Evolutionary conservation across 139 green algal species (phyloP).

Genomic region (Picochlorum sp.): DNA sequence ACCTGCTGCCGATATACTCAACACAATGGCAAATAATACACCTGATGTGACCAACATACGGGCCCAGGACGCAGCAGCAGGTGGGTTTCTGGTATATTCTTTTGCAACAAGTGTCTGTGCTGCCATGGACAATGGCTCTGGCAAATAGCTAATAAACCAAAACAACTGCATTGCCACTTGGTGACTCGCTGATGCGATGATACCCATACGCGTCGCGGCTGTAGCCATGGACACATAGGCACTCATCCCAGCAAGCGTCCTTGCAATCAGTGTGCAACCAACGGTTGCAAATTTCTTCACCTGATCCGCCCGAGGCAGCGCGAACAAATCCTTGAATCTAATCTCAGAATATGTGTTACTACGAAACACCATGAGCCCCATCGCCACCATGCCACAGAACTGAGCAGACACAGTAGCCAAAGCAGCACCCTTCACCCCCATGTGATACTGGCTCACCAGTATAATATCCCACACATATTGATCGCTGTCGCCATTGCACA

Average conservation of each 20-base stretch:
- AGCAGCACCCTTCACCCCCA: slow-evolving; percentile 35
- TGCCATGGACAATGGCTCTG: slow-evolving; percentile 51
- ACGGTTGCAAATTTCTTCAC: slow-evolving; percentile 19
- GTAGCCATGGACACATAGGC: slow-evolving; percentile 34
- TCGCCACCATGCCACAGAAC: background rate
- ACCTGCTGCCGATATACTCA: slow-evolving; percentile 17
- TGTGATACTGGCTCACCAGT: slow-evolving; percentile 17
- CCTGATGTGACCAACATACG: slow-evolving; percentile 29
- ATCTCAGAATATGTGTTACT: slow-evolving; percentile 17
- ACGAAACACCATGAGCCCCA: slow-evolving; percentile 6
- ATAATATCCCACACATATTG: slow-evolving; percentile 43
- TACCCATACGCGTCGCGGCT: slow-evolving; percentile 37
- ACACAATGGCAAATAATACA: slow-evolving; percentile 13
- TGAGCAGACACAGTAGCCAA: slow-evolving; percentile 43
- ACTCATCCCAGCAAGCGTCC: slow-evolving; percentile 45
- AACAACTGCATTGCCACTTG: slow-evolving; percentile 58
- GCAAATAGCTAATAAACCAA: slow-evolving; percentile 59
- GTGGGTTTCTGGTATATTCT: slow-evolving; percentile 17
- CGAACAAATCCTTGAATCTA: background rate
- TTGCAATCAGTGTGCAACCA: slow-evolving; percentile 32
- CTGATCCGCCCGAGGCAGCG: slow-evolving; percentile 18
- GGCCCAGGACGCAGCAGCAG: slow-evolving; percentile 7
- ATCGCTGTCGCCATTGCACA: slow-evolving; percentile 26
- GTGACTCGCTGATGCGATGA: slow-evolving; percentile 36
- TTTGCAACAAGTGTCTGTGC: slow-evolving; percentile 53